Percentiles rank a stretch among this genome's conserved stretches.
phyloP scores from a whole-genome alignment of 2,329 filamentous ascomycete genomes.

The Neofusicoccum laricinum region DNA sequence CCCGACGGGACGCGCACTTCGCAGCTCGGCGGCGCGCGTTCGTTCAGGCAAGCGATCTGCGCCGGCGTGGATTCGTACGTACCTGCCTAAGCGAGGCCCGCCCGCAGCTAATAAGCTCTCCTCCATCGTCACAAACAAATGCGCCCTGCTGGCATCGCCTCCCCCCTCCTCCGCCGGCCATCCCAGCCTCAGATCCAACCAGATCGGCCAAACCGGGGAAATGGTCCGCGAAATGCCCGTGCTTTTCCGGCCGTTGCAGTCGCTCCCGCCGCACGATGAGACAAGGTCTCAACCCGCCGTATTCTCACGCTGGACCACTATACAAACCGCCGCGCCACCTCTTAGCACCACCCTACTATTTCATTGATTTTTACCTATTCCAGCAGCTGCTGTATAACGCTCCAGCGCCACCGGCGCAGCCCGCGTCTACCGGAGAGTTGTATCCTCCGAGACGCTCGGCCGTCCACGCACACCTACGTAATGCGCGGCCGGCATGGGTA shows the following conservation, averaged over 20 bases:
- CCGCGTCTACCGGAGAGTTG: too few relatives aligned
- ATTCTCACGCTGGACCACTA: background rate
- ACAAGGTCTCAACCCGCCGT: background rate
- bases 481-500: too few relatives aligned
- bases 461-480: too few relatives aligned
- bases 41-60: background rate
- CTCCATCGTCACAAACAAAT: background rate
- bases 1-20: background rate
- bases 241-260: background rate
- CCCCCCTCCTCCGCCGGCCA: background rate
- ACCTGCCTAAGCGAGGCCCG: background rate
- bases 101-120: background rate
- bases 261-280: background rate
- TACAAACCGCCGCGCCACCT: background rate
- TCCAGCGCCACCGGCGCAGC: background rate
- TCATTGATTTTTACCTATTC: conserved; percentile 8
- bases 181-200: background rate
- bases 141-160: background rate
- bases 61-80: background rate
- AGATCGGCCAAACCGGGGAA: background rate
- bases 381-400: conserved; percentile 4
- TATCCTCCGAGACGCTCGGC: too few relatives aligned
- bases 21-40: too few relatives aligned
- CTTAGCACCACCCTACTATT: background rate
- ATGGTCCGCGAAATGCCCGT: background rate